Evolutionary conservation across 2,329 filamentous ascomycete species (phyloP), one percentile per base, ranked within the genome.

Genomic region (Microcyclospora tardicrescens): DNA sequence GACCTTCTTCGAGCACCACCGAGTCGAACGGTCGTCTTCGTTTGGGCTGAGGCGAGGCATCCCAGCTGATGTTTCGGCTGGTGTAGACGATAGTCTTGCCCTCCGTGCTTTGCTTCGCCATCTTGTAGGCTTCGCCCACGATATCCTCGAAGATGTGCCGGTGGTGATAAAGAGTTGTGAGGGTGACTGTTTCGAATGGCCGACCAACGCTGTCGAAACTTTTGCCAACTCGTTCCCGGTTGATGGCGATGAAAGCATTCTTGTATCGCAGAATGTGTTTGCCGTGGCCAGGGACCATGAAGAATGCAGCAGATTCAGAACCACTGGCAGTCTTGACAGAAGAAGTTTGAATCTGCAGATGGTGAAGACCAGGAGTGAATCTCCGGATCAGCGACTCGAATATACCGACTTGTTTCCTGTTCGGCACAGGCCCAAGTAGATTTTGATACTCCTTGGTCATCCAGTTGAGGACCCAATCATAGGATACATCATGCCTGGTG

Each of bases 71-170:
- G 19, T 83, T 83, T 57, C 84, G 76, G 15, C 84, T 81, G 16
- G 84, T 86, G 61, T 91, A 95, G 39, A 98, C 86, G 10, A 85
- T 72, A 0, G 89, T 98, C 64, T 93, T 95, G 16, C 91, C 91
- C 59, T 96, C 84, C 39, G 85, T 80, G 28, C 81, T 81, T 52
- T 79, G 77, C 28, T 77, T 72, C 1, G 87, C 86, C 42, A 95
- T 71, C 13, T 73, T 68, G 55, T 94, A 84, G 3, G 91, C 89
- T 61, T 96, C 85, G 15, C 71, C 72, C 53, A 98, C 95, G 11
- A 98, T 76, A 15, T 85, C 77, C 57, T 93, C 84, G 54, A 98
- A 95, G 11, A 96, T 75, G 51, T 89, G 76, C 2, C 87, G 81
- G 50, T 94, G 81, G 35, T 84, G 74, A 67, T 93, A 96, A 10